Base-by-base conservation (phyloP, 1,284 basidiomycete species). In the Ceraceosorus guamensis region DNA sequence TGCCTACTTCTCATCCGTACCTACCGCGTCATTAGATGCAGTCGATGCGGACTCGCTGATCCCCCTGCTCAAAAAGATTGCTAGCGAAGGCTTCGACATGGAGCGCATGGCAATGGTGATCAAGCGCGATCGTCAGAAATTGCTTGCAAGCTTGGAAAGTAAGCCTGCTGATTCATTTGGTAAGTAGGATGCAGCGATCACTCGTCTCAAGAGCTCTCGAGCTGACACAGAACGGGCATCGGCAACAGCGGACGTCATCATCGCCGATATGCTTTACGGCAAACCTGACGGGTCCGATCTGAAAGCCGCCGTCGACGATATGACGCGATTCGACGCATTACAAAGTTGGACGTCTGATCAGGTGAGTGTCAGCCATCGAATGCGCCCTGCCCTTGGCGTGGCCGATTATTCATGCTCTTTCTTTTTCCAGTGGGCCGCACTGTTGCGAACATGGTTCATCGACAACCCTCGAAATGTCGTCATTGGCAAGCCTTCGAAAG, bases 91-190 rank as follows among this genome's bases (percentile, higher is more conserved):
- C 4, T 81, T 98, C 55, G 90, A 98, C 78, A 92, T 97, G 87
- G 82, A 86, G 34, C 81, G 95, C 31, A 96, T 99, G 87, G 77
- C 78, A 16, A 87, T 89, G 83, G 81, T 96, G 18, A 85, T 99
- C 55, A 84, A 87, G 63, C 81, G 91, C 39, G 90, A 96, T 71
- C 87, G 89, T 77, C 84, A 89, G 59, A 89, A 91, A 80, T 62
- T 78, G 1, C 68, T 78, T 14, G 75, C 77, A 52, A 66, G 71
- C 46, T 71, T 79, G 52, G 79, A 79, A 68, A 77, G 71, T 24
- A 75, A 77, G 52, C 74, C 78, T 1, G 66, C 74, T 16, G 76
- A 78, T 48, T 70, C 67, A 13, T 67, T 84, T 3, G 87, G n/a
- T n/a, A n/a, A n/a, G n/a, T n/a, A n/a, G n/a, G n/a, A n/a, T n/a